Percentiles rank a stretch among this genome's conserved stretches.
phyloP scores from a whole-genome alignment of 2,329 filamentous ascomycete species.

The Dactylellina drechsleri region DNA sequence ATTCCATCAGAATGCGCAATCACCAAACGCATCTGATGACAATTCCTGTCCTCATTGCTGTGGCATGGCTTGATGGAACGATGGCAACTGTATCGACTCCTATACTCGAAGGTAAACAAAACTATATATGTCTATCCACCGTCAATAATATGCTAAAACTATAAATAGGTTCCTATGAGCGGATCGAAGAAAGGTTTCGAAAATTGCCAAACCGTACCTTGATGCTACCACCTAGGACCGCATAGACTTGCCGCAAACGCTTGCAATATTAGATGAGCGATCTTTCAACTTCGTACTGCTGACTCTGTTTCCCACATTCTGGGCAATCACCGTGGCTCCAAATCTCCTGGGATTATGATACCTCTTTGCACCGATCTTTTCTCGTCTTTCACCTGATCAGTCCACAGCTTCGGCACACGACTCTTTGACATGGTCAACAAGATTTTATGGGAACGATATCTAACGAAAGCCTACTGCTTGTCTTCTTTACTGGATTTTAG shows the following conservation, averaged over 20 bases:
- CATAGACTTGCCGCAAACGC: conserved; percentile 26
- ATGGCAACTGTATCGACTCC: conserved; percentile 9
- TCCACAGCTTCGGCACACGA: conserved; percentile 22
- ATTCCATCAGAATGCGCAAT: not conserved
- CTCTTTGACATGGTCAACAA: conserved; percentile 49
- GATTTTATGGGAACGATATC: conserved; percentile 60
- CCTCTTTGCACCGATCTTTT: conserved; percentile 32
- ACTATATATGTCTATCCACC: not conserved
- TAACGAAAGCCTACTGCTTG: conserved; percentile 70
- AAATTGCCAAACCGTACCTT: conserved; percentile 5
- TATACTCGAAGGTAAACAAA: conserved; percentile 30
- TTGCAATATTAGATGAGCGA: conserved; percentile 17
- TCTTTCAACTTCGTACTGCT: conserved; percentile 23
- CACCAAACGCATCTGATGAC: conserved; percentile 9
- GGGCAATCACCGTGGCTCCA: conserved; percentile 10
- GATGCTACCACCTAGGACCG: conserved; percentile 18
- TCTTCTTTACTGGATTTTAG: conserved; percentile 68
- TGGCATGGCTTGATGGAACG: conserved; percentile 23
- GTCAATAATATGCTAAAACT: not conserved
- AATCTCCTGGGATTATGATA: conserved; percentile 43
- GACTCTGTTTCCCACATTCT: conserved; percentile 4
- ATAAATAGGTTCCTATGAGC: conserved; percentile 8
- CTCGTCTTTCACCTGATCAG: conserved; percentile 23
- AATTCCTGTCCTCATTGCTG: not conserved
- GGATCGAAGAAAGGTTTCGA: conserved; percentile 12